Percentiles rank a stretch among this genome's conserved stretches.
phyloP scores from a whole-genome alignment of 2,329 filamentous ascomycete genomes.

The Apiospora arundinis region DNA sequence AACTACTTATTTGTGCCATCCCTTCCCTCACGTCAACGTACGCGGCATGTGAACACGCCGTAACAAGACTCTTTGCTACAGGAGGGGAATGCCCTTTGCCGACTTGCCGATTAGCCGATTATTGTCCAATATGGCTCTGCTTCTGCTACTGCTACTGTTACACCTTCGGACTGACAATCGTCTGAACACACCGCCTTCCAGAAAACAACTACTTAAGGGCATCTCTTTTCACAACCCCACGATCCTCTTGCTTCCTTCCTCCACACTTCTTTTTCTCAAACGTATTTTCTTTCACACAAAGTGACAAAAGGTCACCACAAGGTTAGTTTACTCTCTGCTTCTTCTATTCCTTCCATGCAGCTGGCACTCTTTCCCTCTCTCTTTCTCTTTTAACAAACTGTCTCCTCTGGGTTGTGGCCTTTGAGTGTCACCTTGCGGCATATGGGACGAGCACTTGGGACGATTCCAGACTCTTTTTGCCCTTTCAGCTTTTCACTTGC shows the following conservation, averaged over 20 bases:
- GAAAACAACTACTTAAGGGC: neutral
- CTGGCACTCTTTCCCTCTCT: neutral
- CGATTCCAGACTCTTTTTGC: no score
- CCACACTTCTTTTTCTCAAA: neutral
- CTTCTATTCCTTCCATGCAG: no score
- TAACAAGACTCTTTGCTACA: neutral
- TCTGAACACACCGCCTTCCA: neutral
- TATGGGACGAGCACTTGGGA: no score
- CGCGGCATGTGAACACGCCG: neutral
- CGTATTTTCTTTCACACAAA: neutral
- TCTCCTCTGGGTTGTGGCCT: no score
- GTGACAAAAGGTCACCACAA: no score
- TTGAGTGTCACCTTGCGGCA: no score
- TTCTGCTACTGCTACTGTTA: no score
- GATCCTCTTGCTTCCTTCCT: neutral
- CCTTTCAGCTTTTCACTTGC: neutral
- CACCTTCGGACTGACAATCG: neutral
- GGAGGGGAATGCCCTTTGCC: neutral
- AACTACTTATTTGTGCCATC: no score
- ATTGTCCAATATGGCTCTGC: no score
- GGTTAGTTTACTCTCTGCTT: no score
- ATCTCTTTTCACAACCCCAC: neutral
- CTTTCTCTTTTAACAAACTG: neutral
- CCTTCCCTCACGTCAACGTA: neutral
- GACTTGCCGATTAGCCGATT: neutral